Base-by-base conservation (phyloP, 768 basidiomycete genomes). In the Leccinellum luteum region DNA sequence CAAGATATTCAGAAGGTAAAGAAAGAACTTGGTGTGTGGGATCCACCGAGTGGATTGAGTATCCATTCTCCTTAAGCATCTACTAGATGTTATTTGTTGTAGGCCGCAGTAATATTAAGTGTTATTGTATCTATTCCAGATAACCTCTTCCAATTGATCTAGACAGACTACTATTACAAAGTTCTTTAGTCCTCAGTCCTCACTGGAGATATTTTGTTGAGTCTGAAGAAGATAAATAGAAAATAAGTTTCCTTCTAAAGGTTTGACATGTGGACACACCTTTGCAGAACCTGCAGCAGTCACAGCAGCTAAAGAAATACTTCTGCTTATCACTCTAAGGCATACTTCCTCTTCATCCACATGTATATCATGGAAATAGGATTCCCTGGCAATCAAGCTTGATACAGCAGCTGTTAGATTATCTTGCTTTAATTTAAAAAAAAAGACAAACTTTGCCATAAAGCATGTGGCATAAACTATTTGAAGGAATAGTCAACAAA, bases 1-100 rank as follows among this genome's bases (percentile, higher is more conserved):
- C 86, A 92, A 73, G 80, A 89, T 59, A 72, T 96, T 1, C 85
- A 83, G 1, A 91, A 93, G 50, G 79, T 99, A 75, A 88, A 92
- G 75, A 80, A 75, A 60, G 93, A 97, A 68, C 76, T 97, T 21
- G 91, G 94, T 9, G 81, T 96, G 15, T 86, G 84, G 83, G 87
- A 92, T 63, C 88, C 93, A 13, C 93, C 94, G 10, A 38, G 41
- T 25, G 71, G 69, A 23, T 52, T 69, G 43, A 63, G 43, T 38
- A 66, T 70, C 10, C 53, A 48, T 49, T 49, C 53, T 48, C 8
- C 35, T 4, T 67, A 44, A 58, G 17, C 12, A n/a, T n/a, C n/a
- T n/a, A n/a, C 32, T 6, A 9, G 2, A 31, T 43, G 15, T 19
- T 14, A 30, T 14, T 3, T 3, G 3, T 27, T 14, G 19, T n/a